phyloP scores from a whole-genome alignment of 257 asterid genomes.

The Solanum virginianum region DNA sequence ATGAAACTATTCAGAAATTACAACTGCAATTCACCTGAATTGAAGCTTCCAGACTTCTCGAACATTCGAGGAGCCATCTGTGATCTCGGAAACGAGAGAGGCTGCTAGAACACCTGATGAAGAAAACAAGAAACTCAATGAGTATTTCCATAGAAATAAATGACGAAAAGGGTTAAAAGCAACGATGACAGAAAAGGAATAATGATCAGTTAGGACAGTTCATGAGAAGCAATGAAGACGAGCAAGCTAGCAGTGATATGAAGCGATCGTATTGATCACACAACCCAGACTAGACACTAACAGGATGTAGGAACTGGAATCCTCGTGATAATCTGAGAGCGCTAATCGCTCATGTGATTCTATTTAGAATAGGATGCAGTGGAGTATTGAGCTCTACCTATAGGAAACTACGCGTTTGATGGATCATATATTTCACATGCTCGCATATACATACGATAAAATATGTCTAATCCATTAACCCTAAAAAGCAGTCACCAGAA shows the following conservation, averaged over 20 bases:
- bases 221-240: not conserved
- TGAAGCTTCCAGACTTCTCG: conserved; percentile 88
- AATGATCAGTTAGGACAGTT: not conserved
- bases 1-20: not conserved
- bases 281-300: not conserved
- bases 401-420: not conserved
- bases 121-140: not conserved
- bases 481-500: not conserved
- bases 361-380: not conserved
- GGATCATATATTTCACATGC: not conserved
- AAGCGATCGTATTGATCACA: not conserved
- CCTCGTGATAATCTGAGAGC: not conserved
- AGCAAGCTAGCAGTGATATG: not conserved
- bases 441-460: not conserved
- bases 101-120: conserved; percentile 44
- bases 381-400: not conserved
- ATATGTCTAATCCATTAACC: not conserved
- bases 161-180: not conserved
- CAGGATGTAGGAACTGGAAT: not conserved
- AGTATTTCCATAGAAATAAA: not conserved
- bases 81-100: conserved; percentile 62
- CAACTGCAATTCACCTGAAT: conserved; percentile 23
- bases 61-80: conserved; percentile 89
- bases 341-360: not conserved
- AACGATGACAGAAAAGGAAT: not conserved